Conservation (phyloP, 352 stramenopile genomes). For the Globisporangium parvum region DNA sequence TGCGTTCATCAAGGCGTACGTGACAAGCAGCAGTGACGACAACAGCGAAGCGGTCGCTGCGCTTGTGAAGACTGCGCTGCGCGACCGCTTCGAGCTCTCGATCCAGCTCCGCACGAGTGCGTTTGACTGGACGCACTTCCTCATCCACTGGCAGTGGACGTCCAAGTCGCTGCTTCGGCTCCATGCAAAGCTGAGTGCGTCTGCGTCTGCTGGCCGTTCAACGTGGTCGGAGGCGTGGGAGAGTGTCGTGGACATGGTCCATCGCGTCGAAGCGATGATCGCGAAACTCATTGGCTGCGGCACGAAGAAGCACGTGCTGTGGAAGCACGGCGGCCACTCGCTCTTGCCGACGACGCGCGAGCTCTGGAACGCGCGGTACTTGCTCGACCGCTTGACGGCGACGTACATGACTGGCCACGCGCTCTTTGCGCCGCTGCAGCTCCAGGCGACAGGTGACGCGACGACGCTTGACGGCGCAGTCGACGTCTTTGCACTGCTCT, state of each 20-base stretch:
- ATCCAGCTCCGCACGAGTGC: constrained; percentile 49
- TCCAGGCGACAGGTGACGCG: constrained; percentile 15
- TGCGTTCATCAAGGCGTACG: constrained; percentile 27
- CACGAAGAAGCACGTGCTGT: constrained; percentile 80
- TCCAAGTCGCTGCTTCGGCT: constrained; percentile 55
- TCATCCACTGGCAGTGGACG: constrained; percentile 79
- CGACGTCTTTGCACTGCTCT: constrained; percentile 69
- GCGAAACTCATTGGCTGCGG: constrained; percentile 58
- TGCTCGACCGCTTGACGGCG: constrained; percentile 59
- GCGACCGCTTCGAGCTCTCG: constrained; percentile 72
- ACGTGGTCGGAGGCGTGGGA: constrained; percentile 31
- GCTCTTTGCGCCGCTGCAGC: constrained; percentile 18
- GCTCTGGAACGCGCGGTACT: constrained; percentile 65
- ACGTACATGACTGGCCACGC: constrained; percentile 47
- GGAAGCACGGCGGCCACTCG: constrained; percentile 90
- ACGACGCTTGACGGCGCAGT: constrained; percentile 32
- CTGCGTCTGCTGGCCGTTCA: background rate
- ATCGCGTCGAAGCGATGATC: constrained; percentile 71
- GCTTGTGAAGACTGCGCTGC: constrained; percentile 33
- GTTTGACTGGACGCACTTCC: constrained; percentile 77
- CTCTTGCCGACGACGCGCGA: constrained; percentile 54
- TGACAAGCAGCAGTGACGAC: constrained; percentile 6
- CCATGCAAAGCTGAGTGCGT: background rate
- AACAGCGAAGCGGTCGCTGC: constrained; percentile 12
- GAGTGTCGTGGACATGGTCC: constrained; percentile 55